Conservation (phyloP, 176 grass and related monocot genomes). For the Carex myosuroides region DNA sequence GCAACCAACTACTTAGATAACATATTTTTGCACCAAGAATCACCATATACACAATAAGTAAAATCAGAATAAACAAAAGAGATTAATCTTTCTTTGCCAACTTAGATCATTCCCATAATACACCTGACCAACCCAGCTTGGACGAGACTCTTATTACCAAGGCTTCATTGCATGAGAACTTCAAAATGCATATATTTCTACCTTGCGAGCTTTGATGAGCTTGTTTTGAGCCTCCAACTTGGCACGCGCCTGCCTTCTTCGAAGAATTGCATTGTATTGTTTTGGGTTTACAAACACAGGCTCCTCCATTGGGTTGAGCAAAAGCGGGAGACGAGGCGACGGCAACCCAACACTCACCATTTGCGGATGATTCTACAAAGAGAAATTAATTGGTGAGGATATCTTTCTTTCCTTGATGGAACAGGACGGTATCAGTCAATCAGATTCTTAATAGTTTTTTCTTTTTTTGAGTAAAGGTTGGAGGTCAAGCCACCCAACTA, state of each 20-base stretch:
- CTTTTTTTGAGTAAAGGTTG: too few species aligned
- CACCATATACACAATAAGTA: background rate
- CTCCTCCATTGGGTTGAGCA: conserved; percentile 69
- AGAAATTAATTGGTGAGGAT: background rate
- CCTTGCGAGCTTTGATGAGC: conserved; percentile 77
- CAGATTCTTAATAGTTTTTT: background rate
- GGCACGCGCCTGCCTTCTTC: conserved; percentile 78
- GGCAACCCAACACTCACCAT: conserved; percentile 15
- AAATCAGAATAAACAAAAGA: background rate
- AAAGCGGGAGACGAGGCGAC: conserved; percentile 36
- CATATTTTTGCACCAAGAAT: background rate
- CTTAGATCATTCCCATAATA: background rate
- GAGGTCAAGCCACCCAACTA: too few species aligned
- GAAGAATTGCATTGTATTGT: conserved; percentile 89
- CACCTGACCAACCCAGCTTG: background rate
- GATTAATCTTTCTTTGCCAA: background rate
- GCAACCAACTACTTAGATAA: background rate
- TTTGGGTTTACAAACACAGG: conserved; percentile 97
- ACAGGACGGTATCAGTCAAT: background rate
- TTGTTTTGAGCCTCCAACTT: conserved; percentile 97
- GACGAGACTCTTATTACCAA: background rate
- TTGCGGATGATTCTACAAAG: conserved; percentile 52
- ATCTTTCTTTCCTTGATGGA: background rate
- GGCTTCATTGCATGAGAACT: background rate
- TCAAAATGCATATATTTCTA: conserved; percentile 20